Evolutionary conservation across 768 basidiomycete species (phyloP), one percentile per base, ranked within the genome.

Genomic region (Podaxis mareebaensis): DNA sequence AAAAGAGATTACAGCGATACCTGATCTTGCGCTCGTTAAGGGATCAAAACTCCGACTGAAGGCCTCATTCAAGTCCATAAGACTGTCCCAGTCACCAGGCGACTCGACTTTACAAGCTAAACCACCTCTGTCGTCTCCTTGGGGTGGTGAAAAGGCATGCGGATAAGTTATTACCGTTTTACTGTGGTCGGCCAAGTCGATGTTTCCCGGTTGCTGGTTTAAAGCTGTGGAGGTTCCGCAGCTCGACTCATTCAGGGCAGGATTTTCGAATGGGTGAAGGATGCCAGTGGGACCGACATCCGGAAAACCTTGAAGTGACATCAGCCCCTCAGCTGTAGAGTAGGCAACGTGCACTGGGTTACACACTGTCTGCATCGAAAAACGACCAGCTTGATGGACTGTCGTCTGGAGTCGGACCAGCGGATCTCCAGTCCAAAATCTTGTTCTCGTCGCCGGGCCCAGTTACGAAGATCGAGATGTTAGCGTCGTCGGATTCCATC

Each of bases 401-500:
- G 20, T 22, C 30, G 44, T 26, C 33, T 1, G 44, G 36, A 24
- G 49, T 51, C 4, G 8, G 49, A 12, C 33, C 17, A 33, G 30
- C 36, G 17, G 44, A 49, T 15, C 48, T 59, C 58, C 48, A 48
- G n/a, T 7, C 10, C 28, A 38, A 4, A 20, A 13, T 12, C 10
- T 40, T 24, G 10, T 56, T 13, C 10, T 40, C 20, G 44, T 17
- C 17, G 44, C 44, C 36, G 6, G 38, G 22, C 39, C 36, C 38
- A 4, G 22, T 38, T 8, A 48, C 10, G 15, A 22, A 17, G n/a
- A 24, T 39, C 33, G 58, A 38, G 28, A 59, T 59, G 44, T 58
- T 17, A n/a, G 22, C 4, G 42, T 58, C 20, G n/a, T 24, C n/a
- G 48, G 57, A n/a, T 40, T 38, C 48, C 61, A 63, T 63, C 26